Evolutionary conservation across 1,284 basidiomycete genomes (phyloP), one percentile per base, ranked within the genome.

Genomic region (Apiotrichum veenhuisii): DNA sequence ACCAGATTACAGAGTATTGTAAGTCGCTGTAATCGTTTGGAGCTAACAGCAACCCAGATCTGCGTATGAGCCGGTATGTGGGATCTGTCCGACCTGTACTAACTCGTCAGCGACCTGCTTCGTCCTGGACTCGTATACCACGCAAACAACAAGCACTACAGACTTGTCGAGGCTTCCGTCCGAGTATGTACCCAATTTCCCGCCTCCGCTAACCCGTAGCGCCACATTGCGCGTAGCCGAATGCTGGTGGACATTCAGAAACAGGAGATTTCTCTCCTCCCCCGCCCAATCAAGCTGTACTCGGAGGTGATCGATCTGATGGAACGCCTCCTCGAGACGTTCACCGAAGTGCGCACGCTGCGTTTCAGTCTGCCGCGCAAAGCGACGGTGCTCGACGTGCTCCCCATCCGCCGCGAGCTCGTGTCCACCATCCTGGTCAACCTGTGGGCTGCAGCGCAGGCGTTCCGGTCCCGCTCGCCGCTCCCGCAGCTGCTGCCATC

Each of bases 401-500:
- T 80, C n/a, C 75, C 77, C 10, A 64, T 79, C 10, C 69, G 80
- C 2, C 73, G 76, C 33, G 79, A 79, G 55, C 53, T 80, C 12
- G 77, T 80, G 2, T 76, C 75, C 0, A 65, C 78, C 1, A 66
- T 80, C n/a, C 65, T 79, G 18, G 64, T 80, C 44, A 76, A 72
- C 33, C 61, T 81, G 2, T 81, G 78, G 74, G 75, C 78, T 0
- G 67, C 72, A 22, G 72, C 70, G 0, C 79, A 80, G 53, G 73
- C 78, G 0, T 73, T 80, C 61, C 68, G 74, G 22, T 79, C 78
- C 0, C 68, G 75, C 15, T 65, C 69, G 18, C 77, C 79, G 2
- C 63, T 81, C 9, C 80, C 80, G 1, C 80, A 81, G 53, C 79
- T 77, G 49, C 64, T 81, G 0, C 79, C 80, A 5, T 74, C 73